phyloP scores from a whole-genome alignment of 2,329 filamentous ascomycete species.

The Capronia coronata region DNA sequence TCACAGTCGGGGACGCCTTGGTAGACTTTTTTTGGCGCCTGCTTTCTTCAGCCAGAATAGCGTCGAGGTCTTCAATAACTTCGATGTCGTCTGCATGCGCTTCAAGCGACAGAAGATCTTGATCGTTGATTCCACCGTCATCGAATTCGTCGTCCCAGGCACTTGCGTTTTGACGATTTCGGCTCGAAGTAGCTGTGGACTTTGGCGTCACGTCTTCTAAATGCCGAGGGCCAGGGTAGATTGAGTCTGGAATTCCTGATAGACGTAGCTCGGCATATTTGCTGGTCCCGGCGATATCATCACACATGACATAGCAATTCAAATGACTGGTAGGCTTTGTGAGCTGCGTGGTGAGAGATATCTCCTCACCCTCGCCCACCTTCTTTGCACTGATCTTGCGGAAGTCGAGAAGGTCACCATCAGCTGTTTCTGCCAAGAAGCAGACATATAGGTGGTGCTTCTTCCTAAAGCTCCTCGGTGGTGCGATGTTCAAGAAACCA shows the following conservation, averaged over 20 bases:
- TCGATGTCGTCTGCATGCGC: constrained; percentile 48
- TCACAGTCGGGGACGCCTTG: constrained; percentile 17
- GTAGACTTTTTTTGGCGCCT: constrained; percentile 22
- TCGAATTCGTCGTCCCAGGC: constrained; percentile 45
- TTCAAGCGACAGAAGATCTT: constrained; percentile 45
- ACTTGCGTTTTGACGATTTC: constrained; percentile 1
- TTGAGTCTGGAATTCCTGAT: constrained; percentile 39
- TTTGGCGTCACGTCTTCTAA: constrained; percentile 19
- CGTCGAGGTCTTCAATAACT: constrained; percentile 38
- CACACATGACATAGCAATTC: constrained; percentile 68
- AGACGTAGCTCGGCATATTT: constrained; percentile 49
- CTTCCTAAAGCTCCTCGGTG: constrained; percentile 56
- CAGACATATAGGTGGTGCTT: constrained; percentile 59
- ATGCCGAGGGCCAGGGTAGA: constrained; percentile 36
- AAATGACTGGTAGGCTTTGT: constrained; percentile 52
- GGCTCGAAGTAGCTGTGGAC: not conserved
- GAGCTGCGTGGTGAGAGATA: constrained; percentile 55
- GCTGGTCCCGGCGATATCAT: constrained; percentile 66
- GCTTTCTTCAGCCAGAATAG: constrained; percentile 10
- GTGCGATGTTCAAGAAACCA: constrained; percentile 62
- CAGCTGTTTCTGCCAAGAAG: constrained; percentile 64
- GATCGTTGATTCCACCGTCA: constrained; percentile 48
- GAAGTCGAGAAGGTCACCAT: constrained; percentile 65
- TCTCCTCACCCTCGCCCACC: constrained; percentile 55
- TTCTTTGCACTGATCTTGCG: constrained; percentile 57